Base-by-base conservation (phyloP, 2,329 filamentous ascomycete genomes). In the Ophiostoma tasmaniense region DNA sequence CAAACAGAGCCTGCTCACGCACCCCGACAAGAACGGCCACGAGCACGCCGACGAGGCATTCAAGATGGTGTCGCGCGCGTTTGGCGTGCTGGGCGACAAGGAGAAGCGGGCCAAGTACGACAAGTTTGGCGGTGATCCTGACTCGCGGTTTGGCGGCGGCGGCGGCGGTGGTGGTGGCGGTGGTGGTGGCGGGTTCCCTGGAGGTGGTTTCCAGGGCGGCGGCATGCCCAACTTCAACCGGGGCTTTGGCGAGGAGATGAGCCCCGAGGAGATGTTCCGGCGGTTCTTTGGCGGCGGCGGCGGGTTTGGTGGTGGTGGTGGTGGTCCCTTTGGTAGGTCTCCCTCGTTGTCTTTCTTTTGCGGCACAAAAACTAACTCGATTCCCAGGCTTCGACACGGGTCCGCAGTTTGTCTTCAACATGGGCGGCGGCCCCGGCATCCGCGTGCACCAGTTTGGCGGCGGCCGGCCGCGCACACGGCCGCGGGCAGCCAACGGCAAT, bases 21-120 rank as follows among this genome's bases (percentile, higher is more conserved):
- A 99, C 83, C 95, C 95, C 72, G 95, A 99, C 83, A 99, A 99
- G 83, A 99, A 99, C 84, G 93, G 93, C 66, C 93, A 97, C 78
- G 89, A 94, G 50, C 88, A 96, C 71, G 94, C 95, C 68, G 95
- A 97, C 78, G 95, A 99, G 81, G 95, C 95, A 39, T 99, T 99
- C 82, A 99, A 99, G 83, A 91, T 97, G 91, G 93, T 99, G 30
- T 91, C 92, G 75, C 86, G 92, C 74, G 95, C 95, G 20, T 99
- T 99, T 78, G 91, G 96, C 74, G 88, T 98, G 67, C 83, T 99
- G 66, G 94, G 92, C 71, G 95, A 99, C 78, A 86, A 92, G 76
- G 94, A 98, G 37, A 98, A 98, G 87, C 90, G 92, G 76, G 84
- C 90, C 20, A 92, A 91, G 78, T 99, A 85, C 77, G 95, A 99